Base-by-base conservation (phyloP, 2,329 filamentous ascomycete genomes). In the Pseudocercospora macadamiae region DNA sequence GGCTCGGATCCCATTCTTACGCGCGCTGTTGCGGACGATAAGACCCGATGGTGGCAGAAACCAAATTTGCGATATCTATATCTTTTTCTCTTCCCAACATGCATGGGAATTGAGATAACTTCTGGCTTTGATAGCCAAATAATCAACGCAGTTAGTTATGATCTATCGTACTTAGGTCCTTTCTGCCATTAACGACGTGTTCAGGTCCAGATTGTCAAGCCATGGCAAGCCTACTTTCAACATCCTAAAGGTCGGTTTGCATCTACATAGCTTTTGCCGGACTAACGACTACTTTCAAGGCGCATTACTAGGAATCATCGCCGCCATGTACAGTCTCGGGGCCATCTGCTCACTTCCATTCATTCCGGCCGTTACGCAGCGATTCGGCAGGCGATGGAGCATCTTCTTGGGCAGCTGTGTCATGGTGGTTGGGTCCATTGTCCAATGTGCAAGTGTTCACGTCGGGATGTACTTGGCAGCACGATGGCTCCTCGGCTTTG, bases 91-190 rank as follows among this genome's bases (percentile, higher is more conserved):
- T 82, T 87, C 58, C 82, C 83, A 19, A 83, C 82, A 42, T 85
- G 82, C 69, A 83, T 86, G 75, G 84, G 84, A 47, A 84, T 87
- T 57, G 85, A 87, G 73, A 83, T 84, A 66, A 86, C 83, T 0
- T 84, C 82, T 3, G 83, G 83, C 0, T 86, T 85, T 64, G 83
- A 85, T 65, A 81, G 78, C 3, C 81, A 77, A 25, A 78, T 82
- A 32, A 66, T 66, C 56, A 66, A 66, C 47, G 60, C 61, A n/a
- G n/a, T n/a, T n/a, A n/a, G n/a, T n/a, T n/a, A n/a, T n/a, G n/a
- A n/a, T n/a, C n/a, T n/a, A n/a, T n/a, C n/a, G n/a, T n/a, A n/a
- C n/a, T n/a, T n/a, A n/a, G n/a, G n/a, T n/a, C n/a, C n/a, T n/a
- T n/a, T n/a, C n/a, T n/a, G n/a, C n/a, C n/a, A n/a, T n/a, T n/a